Conservation (phyloP, 345 rosid species). For the Salix purpurea region DNA sequence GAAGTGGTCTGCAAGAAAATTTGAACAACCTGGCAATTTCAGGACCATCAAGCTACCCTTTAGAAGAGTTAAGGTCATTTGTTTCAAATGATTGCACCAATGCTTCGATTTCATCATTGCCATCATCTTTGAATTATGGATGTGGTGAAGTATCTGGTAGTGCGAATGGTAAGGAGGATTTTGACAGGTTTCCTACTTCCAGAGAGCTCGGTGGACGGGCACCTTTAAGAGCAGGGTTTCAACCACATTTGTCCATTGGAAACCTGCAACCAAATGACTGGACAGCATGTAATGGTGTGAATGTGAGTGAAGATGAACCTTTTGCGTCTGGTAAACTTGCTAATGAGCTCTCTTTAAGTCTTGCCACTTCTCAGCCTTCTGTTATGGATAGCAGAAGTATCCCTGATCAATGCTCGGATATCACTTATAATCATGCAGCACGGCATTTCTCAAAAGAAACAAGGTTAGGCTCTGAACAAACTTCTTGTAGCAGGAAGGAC, state of each 20-base stretch:
- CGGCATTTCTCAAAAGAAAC: constrained; percentile 30
- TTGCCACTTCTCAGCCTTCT: constrained; percentile 49
- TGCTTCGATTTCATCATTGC: constrained; percentile 29
- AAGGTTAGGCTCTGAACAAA: constrained; percentile 46
- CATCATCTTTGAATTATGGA: constrained; percentile 21
- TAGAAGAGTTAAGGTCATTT: constrained; percentile 29
- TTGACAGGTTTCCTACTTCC: constrained; percentile 30
- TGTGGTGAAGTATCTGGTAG: constrained; percentile 33
- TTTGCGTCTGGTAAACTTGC: constrained; percentile 29
- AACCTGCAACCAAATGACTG: constrained; percentile 38
- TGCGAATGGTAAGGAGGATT: constrained; percentile 28
- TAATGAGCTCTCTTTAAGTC: constrained; percentile 76
- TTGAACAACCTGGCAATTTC: constrained; percentile 16
- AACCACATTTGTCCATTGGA: constrained; percentile 32
- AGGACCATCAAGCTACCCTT: constrained; percentile 27
- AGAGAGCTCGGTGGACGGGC: constrained; percentile 32
- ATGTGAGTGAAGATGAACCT: constrained; percentile 23
- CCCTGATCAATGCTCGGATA: constrained; percentile 58
- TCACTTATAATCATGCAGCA: constrained; percentile 31
- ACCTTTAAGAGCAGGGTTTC: constrained; percentile 37
- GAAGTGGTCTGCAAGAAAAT: constrained; percentile 40
- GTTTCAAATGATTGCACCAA: constrained; percentile 26
- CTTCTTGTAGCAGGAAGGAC: constrained; percentile 52
- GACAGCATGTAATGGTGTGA: constrained; percentile 36
- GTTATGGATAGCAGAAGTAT: constrained; percentile 23